Evolutionary conservation across 441 rosid species (phyloP).

Genomic region (Euphorbia corollata): DNA sequence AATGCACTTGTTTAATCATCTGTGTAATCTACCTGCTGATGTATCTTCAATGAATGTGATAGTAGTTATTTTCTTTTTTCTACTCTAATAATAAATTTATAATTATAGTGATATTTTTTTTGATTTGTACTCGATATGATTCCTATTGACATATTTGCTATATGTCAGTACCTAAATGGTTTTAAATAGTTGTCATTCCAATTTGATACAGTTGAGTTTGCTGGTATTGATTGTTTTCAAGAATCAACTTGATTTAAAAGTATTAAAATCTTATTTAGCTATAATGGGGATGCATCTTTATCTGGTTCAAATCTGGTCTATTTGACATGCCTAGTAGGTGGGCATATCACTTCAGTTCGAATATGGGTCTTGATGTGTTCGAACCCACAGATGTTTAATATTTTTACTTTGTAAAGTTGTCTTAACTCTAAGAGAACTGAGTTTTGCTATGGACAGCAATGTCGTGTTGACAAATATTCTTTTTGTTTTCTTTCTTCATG

Average conservation of each 20-base stretch:
- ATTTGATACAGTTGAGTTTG: background rate
- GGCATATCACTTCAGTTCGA: background rate
- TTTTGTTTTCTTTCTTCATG: no score
- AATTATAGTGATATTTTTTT: background rate
- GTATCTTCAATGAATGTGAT: background rate
- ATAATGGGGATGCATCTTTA: background rate
- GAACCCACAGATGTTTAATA: no score
- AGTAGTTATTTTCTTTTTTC: background rate
- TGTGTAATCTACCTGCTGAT: background rate
- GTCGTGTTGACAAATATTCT: no score
- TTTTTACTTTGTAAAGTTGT: no score
- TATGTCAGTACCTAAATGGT: background rate
- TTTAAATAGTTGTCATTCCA: background rate
- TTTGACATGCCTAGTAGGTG: background rate
- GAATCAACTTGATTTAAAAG: background rate
- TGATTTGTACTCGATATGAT: background rate
- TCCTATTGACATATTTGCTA: background rate
- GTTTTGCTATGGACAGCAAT: no score
- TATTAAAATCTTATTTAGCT: background rate
- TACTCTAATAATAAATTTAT: background rate
- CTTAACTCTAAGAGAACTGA: no score
- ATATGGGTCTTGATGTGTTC: background rate
- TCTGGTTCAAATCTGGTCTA: background rate
- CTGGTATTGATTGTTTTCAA: background rate
- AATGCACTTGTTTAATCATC: background rate